Evolutionary conservation across 495 filamentous ascomycete species (phyloP).

Genomic region (Aspergillus conjunctus): DNA sequence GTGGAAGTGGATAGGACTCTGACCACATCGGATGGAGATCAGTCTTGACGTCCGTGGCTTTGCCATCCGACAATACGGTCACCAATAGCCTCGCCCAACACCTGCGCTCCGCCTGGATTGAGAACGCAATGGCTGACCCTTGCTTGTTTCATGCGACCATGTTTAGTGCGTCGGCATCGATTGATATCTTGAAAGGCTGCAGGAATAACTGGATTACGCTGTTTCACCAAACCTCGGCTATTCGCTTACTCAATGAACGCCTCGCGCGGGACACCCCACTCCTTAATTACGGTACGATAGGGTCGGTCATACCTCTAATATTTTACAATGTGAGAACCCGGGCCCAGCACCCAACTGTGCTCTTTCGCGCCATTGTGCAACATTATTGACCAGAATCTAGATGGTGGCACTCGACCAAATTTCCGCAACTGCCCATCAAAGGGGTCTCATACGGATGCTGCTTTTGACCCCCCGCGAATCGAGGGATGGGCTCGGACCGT

Average conservation of each 20-base stretch:
- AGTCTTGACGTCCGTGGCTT: conserved; percentile 1
- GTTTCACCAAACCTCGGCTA: conserved; percentile 5
- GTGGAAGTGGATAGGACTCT: too few species aligned
- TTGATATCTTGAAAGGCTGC: not conserved
- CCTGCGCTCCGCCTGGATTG: not conserved
- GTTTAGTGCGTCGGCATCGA: conserved; percentile 8
- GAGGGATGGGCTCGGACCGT: not conserved
- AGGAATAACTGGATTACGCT: not conserved
- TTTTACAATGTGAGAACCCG: not conserved
- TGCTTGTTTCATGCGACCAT: conserved; percentile 6
- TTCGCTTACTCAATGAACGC: conserved; percentile 2
- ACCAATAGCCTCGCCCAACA: conserved; percentile 5
- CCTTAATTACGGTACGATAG: not conserved
- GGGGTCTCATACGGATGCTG: conserved; percentile 6
- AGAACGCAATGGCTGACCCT: not conserved
- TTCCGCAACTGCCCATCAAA: conserved; percentile 9
- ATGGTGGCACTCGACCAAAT: not conserved
- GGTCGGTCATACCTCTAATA: not conserved
- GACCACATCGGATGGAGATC: not conserved
- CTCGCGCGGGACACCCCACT: not conserved
- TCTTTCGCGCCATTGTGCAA: not conserved
- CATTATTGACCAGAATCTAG: not conserved
- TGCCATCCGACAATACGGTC: not conserved
- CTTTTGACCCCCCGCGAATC: not conserved
- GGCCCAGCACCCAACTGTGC: not conserved